Evolutionary conservation across 768 basidiomycete genomes (phyloP).

Genomic region (Suillus paluster): DNA sequence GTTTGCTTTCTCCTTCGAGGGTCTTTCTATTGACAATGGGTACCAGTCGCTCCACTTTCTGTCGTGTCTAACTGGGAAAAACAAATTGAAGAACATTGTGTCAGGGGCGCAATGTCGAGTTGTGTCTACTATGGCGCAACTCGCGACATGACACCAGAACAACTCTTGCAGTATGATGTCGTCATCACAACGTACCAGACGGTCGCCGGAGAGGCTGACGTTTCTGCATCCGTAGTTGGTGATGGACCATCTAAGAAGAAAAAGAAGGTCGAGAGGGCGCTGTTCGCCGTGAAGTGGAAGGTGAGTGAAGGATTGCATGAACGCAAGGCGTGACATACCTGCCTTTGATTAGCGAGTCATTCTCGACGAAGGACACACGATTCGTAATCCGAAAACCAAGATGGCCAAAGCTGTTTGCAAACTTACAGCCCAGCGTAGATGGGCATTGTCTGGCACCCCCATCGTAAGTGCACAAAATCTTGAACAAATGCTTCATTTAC

Average conservation of each 20-base stretch:
- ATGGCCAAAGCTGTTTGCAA: slow-evolving; percentile 72
- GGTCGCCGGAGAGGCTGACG: slow-evolving; percentile 58
- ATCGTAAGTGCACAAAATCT: slow-evolving; percentile 60
- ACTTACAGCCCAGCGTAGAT: slow-evolving; percentile 72
- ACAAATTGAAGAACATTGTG: slow-evolving; percentile 77
- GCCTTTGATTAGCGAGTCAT: slow-evolving; percentile 60
- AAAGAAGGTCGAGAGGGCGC: slow-evolving; percentile 57
- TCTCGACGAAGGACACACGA: slow-evolving; percentile 87
- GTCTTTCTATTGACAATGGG: slow-evolving; percentile 10
- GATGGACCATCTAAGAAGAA: slow-evolving; percentile 50
- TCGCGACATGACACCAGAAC: slow-evolving; percentile 59
- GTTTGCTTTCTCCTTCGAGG: neutral
- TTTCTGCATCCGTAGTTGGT: slow-evolving; percentile 12
- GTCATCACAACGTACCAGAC: slow-evolving; percentile 87
- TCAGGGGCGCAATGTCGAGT: slow-evolving; percentile 50
- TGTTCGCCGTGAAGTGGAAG: slow-evolving; percentile 86
- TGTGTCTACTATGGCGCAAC: slow-evolving; percentile 76
- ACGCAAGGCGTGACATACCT: neutral
- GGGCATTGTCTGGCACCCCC: slow-evolving; percentile 85
- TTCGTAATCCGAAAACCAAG: slow-evolving; percentile 87
- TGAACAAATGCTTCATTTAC: slow-evolving; percentile 3
- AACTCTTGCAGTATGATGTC: slow-evolving; percentile 71
- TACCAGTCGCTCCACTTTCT: slow-evolving; percentile 77
- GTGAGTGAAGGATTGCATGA: slow-evolving; percentile 36
- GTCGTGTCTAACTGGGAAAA: slow-evolving; percentile 90